phyloP scores from a whole-genome alignment of 805 yeast genomes.

The Kluyveromyces siamensis region DNA sequence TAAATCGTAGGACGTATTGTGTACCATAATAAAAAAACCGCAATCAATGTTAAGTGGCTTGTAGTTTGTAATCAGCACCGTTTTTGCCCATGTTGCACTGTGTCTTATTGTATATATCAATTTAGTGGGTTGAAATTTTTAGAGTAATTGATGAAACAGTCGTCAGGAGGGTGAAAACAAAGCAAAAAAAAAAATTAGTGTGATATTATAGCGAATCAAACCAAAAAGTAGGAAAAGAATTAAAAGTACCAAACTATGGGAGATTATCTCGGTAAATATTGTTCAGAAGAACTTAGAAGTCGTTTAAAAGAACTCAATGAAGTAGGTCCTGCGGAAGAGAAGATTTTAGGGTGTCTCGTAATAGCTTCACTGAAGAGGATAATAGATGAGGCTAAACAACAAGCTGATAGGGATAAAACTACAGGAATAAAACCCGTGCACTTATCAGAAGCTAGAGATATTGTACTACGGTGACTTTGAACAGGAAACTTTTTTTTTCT shows the following conservation, averaged over 20 bases:
- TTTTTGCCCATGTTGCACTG: too few species aligned
- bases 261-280: neutral
- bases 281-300: conserved; percentile 4
- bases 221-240: too few species aligned
- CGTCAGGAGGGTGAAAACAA: neutral
- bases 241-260: neutral
- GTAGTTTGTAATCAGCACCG: too few species aligned
- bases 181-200: neutral
- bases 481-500: neutral
- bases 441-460: conserved; percentile 29
- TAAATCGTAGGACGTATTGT: neutral
- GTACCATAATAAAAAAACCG: neutral
- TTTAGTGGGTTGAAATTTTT: neutral
- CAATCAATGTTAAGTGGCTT: too few species aligned
- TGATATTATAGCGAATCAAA: neutral
- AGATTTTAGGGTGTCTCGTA: conserved; percentile 10
- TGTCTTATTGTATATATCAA: neutral
- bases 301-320: conserved; percentile 3
- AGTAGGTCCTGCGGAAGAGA: conserved; percentile 8
- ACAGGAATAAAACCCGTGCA: conserved; percentile 36
- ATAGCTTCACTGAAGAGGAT: conserved; percentile 16
- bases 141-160: neutral
- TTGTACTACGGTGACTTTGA: neutral
- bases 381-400: conserved; percentile 31
- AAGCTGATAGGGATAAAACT: conserved; percentile 34